Conservation (phyloP, 108 stramenopile species). For the Pseudonitzschia pungens region DNA sequence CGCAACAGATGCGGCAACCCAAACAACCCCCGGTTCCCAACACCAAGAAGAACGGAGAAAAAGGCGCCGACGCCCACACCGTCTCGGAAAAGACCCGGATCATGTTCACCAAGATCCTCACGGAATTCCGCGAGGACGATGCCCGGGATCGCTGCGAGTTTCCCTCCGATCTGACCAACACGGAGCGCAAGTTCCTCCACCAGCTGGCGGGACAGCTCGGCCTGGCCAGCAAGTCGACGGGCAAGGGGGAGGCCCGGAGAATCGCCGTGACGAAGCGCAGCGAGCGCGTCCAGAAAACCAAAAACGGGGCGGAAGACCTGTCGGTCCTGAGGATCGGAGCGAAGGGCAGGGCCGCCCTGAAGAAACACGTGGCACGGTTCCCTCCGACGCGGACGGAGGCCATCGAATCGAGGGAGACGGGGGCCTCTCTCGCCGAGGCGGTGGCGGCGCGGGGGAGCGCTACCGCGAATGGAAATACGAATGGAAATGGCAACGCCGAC, state of each 20-base stretch:
- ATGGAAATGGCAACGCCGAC: neutral
- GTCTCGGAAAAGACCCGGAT: slow-evolving; percentile 67
- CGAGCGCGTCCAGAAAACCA: slow-evolving; percentile 15
- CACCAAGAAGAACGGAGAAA: slow-evolving; percentile 52
- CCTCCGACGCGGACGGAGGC: slow-evolving; percentile 48
- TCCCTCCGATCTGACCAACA: slow-evolving; percentile 70
- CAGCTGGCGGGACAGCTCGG: slow-evolving; percentile 60
- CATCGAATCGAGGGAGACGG: slow-evolving; percentile 57
- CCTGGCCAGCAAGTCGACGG: slow-evolving; percentile 58
- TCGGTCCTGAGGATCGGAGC: slow-evolving; percentile 45
- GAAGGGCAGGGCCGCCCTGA: slow-evolving; percentile 39
- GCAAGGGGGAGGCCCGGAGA: slow-evolving; percentile 59
- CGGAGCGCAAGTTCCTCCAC: slow-evolving; percentile 76
- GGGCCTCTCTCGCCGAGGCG: slow-evolving; percentile 47
- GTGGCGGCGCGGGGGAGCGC: slow-evolving; percentile 4
- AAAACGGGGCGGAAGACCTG: slow-evolving; percentile 6
- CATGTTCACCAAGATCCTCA: slow-evolving; percentile 50
- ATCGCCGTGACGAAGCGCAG: slow-evolving; percentile 52
- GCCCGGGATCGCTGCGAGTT: slow-evolving; percentile 41
- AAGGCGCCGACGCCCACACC: slow-evolving; percentile 66
- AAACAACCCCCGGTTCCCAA: neutral
- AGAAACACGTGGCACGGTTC: slow-evolving; percentile 39
- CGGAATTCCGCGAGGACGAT: slow-evolving; percentile 51
- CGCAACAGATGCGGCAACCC: neutral
- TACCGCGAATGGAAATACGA: neutral